phyloP scores from a whole-genome alignment of 228 moss, liverwort and hornwort genomes.

The Sphagnum fallax region DNA sequence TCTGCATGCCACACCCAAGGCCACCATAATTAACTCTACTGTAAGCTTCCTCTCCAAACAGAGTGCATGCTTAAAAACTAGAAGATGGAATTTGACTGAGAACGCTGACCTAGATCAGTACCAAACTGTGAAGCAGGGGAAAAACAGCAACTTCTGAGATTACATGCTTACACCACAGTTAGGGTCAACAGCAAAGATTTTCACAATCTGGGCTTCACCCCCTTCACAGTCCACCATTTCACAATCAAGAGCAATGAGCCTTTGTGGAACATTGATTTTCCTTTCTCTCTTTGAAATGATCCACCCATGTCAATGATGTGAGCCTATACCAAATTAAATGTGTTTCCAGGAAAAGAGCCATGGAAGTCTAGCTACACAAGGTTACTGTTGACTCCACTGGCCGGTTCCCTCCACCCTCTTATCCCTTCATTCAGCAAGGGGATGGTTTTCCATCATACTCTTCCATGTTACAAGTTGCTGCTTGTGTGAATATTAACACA shows the following conservation, averaged over 20 bases:
- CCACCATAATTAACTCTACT: not conserved
- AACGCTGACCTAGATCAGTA: not conserved
- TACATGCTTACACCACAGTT: slow-evolving; percentile 36
- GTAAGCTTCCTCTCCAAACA: not conserved
- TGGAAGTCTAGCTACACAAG: not conserved
- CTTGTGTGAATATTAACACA: not conserved
- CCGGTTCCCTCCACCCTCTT: not conserved
- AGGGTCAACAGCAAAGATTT: slow-evolving; percentile 61
- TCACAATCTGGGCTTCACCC: slow-evolving; percentile 39
- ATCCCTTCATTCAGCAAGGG: too few relatives aligned
- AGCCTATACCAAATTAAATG: too few relatives aligned
- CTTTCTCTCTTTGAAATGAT: slow-evolving; percentile 28
- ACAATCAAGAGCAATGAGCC: slow-evolving; percentile 56
- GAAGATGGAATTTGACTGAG: too few relatives aligned
- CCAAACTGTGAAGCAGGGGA: too few relatives aligned
- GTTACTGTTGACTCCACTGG: not conserved
- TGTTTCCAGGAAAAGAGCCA: not conserved
- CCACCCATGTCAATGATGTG: slow-evolving; percentile 39
- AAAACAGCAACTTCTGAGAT: not conserved
- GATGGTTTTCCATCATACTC: too few relatives aligned
- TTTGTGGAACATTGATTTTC: slow-evolving; percentile 21
- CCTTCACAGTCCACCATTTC: slow-evolving; percentile 72
- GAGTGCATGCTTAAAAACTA: not conserved
- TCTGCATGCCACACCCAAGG: slow-evolving; percentile 21
- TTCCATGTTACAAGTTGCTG: too few relatives aligned